phyloP scores from a whole-genome alignment of 305 asterid genomes.

The Solanum chacoense region DNA sequence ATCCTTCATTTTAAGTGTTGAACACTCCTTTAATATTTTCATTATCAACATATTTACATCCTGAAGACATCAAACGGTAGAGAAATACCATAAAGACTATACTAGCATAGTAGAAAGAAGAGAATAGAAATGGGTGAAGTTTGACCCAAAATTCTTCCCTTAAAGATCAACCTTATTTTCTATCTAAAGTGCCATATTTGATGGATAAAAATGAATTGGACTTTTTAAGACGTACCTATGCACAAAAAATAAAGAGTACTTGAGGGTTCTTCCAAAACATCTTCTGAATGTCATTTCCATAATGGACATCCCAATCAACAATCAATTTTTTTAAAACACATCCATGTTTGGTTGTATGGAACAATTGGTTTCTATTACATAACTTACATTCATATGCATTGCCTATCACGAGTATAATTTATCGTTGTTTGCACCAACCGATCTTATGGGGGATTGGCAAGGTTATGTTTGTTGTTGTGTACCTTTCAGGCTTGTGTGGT shows the following conservation, averaged over 20 bases:
- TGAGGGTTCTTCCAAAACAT: conserved; percentile 76
- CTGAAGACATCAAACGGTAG: neutral
- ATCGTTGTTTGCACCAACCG: too few relatives aligned
- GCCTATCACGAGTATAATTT: too few relatives aligned
- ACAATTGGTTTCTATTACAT: too few relatives aligned
- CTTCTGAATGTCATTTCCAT: conserved; percentile 91
- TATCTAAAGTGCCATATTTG: neutral
- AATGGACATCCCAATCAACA: conserved; percentile 99
- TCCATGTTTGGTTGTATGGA: too few relatives aligned
- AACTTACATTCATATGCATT: too few relatives aligned
- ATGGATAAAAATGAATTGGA: neutral
- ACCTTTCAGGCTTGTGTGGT: too few relatives aligned
- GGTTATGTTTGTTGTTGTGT: too few relatives aligned
- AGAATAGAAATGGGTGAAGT: neutral
- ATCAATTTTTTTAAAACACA: conserved; percentile 63
- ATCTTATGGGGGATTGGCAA: too few relatives aligned
- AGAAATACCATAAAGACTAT: neutral
- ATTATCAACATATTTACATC: neutral
- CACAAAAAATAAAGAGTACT: conserved; percentile 84
- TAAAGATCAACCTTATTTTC: neutral
- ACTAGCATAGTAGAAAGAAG: neutral
- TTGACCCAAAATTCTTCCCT: neutral
- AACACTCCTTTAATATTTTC: too few relatives aligned
- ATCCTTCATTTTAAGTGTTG: too few relatives aligned
- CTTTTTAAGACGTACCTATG: conserved; percentile 45